Percentiles rank a stretch among this genome's conserved stretches.
Conservation (phyloP, 164 flowering plant species). For the Nymphaea colorata region DNA sequence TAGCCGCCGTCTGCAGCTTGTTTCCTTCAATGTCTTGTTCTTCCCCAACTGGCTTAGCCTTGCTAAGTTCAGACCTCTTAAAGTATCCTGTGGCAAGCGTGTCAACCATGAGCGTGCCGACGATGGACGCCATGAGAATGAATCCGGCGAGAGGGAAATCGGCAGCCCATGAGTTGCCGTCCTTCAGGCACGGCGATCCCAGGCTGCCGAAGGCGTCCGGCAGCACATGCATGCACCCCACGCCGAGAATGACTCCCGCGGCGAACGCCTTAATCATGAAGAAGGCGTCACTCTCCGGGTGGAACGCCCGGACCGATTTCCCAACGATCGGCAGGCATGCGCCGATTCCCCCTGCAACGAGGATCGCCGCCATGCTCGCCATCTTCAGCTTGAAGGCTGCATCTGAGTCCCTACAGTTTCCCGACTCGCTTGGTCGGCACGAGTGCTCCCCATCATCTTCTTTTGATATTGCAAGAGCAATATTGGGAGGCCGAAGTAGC, state of each 20-base stretch:
- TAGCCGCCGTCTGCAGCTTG: constrained; percentile 11
- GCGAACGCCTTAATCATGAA: constrained; percentile 33
- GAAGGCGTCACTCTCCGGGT: constrained; percentile 22
- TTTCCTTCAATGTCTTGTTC: constrained; percentile 10
- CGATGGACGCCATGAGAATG: constrained; percentile 19
- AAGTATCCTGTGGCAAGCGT: constrained; percentile 20
- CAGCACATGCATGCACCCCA: constrained; percentile 27
- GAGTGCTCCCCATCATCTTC: background rate
- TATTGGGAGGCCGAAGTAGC: background rate
- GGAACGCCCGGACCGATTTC: constrained; percentile 10
- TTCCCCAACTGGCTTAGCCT: constrained; percentile 10
- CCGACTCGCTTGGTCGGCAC: background rate
- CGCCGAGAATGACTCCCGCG: constrained; percentile 32
- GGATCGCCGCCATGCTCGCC: constrained; percentile 21
- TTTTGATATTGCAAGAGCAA: background rate
- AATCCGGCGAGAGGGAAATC: constrained; percentile 20
- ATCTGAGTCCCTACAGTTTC: background rate
- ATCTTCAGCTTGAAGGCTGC: constrained; percentile 18
- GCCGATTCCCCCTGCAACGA: constrained; percentile 24
- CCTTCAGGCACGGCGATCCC: constrained; percentile 19
- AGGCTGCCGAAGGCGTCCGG: constrained; percentile 30
- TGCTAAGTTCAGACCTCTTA: constrained; percentile 10
- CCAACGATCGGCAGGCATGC: constrained; percentile 24
- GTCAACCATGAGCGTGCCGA: constrained; percentile 23
- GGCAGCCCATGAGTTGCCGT: constrained; percentile 1